A percentile compares a stretch with the other conserved stretches of the same genome.
phyloP scores from a whole-genome alignment of 805 yeast genomes.

The Ogataea parapolymorpha region DNA sequence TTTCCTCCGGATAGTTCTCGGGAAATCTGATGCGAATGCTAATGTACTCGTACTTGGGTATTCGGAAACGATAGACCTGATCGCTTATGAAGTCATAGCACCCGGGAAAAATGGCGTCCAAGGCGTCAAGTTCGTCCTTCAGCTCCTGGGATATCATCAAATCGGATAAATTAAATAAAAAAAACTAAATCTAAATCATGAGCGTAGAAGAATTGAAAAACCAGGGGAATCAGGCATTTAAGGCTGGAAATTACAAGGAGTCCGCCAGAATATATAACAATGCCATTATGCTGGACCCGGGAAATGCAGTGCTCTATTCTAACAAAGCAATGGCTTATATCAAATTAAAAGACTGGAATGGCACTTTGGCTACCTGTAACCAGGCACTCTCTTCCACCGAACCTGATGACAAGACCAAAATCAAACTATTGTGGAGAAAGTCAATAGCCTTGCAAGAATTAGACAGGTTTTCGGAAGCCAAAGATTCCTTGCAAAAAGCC shows the following conservation, averaged over 20 bases:
- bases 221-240: conserved; percentile 54
- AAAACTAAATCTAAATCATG: conserved; percentile 1
- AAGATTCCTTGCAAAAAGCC: conserved; percentile 32
- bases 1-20: conserved; percentile 57
- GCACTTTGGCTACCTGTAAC: conserved; percentile 49
- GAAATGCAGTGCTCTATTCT: conserved; percentile 56
- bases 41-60: conserved; percentile 63
- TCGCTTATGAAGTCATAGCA: conserved; percentile 40
- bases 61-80: conserved; percentile 42
- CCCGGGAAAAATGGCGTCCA: conserved; percentile 84
- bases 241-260: conserved; percentile 38
- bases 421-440: conserved; percentile 52
- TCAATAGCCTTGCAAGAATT: conserved; percentile 39
- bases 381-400: conserved; percentile 39
- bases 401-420: conserved; percentile 30
- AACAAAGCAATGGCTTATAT: conserved; percentile 67
- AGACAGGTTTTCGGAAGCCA: conserved; percentile 28
- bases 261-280: conserved; percentile 55
- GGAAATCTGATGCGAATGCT: conserved; percentile 72
- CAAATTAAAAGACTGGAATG: conserved; percentile 45
- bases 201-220: conserved; percentile 34
- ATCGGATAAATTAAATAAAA: neutral
- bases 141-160: conserved; percentile 45
- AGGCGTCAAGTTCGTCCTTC: conserved; percentile 72
- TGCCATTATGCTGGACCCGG: conserved; percentile 49